phyloP scores from a whole-genome alignment of 768 basidiomycete genomes.

The Lactarius vividus region DNA sequence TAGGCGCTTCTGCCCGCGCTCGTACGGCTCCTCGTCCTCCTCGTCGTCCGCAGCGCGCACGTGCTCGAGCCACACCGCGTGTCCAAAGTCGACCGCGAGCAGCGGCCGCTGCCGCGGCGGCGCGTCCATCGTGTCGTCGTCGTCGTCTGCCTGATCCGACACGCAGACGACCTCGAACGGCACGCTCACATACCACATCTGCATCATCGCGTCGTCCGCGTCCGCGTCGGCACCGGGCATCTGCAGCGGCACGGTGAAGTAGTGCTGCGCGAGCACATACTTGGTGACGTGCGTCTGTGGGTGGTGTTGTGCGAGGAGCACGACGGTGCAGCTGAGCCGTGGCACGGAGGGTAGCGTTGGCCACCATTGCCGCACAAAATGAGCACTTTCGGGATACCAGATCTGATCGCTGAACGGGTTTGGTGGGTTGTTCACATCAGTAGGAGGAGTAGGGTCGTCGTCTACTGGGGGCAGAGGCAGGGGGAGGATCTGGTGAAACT shows the following conservation, averaged over 20 bases:
- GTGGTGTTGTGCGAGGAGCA: slow-evolving; percentile 63
- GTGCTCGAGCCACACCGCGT: slow-evolving; percentile 81
- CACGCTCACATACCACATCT: slow-evolving; percentile 66
- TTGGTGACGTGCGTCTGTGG: slow-evolving; percentile 55
- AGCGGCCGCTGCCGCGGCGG: slow-evolving; percentile 54
- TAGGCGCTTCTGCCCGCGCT: slow-evolving; percentile 47
- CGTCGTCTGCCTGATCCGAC: slow-evolving; percentile 42
- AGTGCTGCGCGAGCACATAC: slow-evolving; percentile 72
- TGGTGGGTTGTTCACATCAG: slow-evolving; percentile 25
- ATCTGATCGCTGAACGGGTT: slow-evolving; percentile 67
- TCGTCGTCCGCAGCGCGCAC: slow-evolving; percentile 35
- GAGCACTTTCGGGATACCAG: slow-evolving; percentile 72
- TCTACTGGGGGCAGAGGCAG: slow-evolving; percentile 13
- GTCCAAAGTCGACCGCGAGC: slow-evolving; percentile 85
- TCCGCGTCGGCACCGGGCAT: slow-evolving; percentile 17
- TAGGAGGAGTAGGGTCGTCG: slow-evolving; percentile 4
- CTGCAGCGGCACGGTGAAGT: slow-evolving; percentile 66
- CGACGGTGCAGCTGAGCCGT: slow-evolving; percentile 67
- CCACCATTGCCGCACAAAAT: slow-evolving; percentile 83
- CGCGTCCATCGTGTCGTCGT: slow-evolving; percentile 40
- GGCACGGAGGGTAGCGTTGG: slow-evolving; percentile 62
- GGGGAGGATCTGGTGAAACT: slow-evolving; percentile 5
- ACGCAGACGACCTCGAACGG: slow-evolving; percentile 74
- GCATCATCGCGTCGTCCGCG: slow-evolving; percentile 56
- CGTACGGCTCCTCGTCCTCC: slow-evolving; percentile 31